Evolutionary conservation across 352 stramenopile genomes (phyloP).

Genomic region (Globisporangium uncinulatum): DNA sequence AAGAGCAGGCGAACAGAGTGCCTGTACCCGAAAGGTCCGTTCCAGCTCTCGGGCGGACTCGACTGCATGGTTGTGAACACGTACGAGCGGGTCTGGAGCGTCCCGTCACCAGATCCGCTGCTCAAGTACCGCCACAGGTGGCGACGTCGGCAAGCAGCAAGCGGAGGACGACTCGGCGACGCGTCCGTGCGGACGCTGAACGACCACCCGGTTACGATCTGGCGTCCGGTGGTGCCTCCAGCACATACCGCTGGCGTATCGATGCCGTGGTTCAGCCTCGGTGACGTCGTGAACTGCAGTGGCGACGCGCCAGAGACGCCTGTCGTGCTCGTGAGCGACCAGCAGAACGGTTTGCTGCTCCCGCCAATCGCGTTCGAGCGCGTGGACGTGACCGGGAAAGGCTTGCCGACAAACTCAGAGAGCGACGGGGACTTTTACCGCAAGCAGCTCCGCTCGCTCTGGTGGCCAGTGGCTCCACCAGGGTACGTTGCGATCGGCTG

Average conservation of each 20-base stretch:
- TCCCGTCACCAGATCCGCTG: constrained; percentile 70
- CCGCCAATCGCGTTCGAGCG: constrained; percentile 74
- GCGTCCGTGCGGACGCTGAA: constrained; percentile 35
- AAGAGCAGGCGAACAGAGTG: constrained; percentile 33
- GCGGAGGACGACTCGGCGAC: constrained; percentile 3
- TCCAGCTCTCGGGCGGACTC: constrained; percentile 60
- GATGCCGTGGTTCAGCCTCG: constrained; percentile 61
- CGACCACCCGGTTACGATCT: constrained; percentile 67
- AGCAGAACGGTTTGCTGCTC: constrained; percentile 36
- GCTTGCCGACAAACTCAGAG: constrained; percentile 70
- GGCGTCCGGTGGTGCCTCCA: constrained; percentile 47
- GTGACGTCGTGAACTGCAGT: constrained; percentile 62
- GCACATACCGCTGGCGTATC: constrained; percentile 24
- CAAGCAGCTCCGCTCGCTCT: constrained; percentile 81
- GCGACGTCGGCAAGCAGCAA: constrained; percentile 36
- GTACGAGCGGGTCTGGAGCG: constrained; percentile 79
- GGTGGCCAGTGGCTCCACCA: constrained; percentile 75
- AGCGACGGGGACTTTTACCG: constrained; percentile 66
- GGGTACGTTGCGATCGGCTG: constrained; percentile 77
- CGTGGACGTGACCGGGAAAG: constrained; percentile 79
- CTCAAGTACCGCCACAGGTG: constrained; percentile 81
- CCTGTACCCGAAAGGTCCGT: constrained; percentile 64
- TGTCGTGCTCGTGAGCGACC: constrained; percentile 57
- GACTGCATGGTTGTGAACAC: constrained; percentile 68
- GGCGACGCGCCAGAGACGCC: constrained; percentile 51